Evolutionary conservation across 2,329 filamentous ascomycete species (phyloP).

Genomic region (Apiospora phragmitis): DNA sequence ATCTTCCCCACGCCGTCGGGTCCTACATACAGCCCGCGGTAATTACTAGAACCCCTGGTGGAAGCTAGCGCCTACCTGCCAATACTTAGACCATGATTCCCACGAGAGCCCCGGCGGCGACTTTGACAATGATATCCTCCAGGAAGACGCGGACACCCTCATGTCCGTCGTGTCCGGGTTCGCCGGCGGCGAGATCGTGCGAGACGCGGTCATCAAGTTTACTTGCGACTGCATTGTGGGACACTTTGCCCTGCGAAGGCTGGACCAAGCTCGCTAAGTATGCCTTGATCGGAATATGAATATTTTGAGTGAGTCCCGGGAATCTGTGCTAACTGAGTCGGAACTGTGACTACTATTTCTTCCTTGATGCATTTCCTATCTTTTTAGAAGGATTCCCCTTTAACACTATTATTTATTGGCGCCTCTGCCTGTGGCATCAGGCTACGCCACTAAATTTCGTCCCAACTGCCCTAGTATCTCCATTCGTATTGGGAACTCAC

Average conservation of each 20-base stretch:
- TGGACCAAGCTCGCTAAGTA: not conserved
- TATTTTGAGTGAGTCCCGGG: too few relatives aligned
- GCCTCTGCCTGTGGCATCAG: not conserved
- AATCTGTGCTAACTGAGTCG: too few relatives aligned
- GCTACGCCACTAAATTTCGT: not conserved
- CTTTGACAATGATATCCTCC: constrained; percentile 13
- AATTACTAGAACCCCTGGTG: constrained; percentile 17
- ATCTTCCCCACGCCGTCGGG: constrained; percentile 11
- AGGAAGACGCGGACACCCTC: constrained; percentile 10
- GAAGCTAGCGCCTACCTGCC: constrained; percentile 15
- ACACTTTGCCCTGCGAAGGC: not conserved
- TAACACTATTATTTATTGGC: too few relatives aligned
- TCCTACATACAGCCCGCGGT: constrained; percentile 15
- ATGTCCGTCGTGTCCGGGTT: constrained; percentile 12
- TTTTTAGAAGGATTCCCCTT: too few relatives aligned
- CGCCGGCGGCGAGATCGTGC: constrained; percentile 12
- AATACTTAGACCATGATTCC: constrained; percentile 14
- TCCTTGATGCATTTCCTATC: too few relatives aligned
- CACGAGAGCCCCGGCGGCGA: constrained; percentile 11
- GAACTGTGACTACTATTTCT: too few relatives aligned
- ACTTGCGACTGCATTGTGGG: not conserved
- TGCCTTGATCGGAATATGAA: not conserved
- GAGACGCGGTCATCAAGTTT: constrained; percentile 12
- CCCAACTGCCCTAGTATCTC: too few relatives aligned
- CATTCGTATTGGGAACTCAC: too few relatives aligned